Evolutionary conservation across 2,329 filamentous ascomycete species (phyloP), one percentile per base, ranked within the genome.

Genomic region (Cucurbitaria berberidis): DNA sequence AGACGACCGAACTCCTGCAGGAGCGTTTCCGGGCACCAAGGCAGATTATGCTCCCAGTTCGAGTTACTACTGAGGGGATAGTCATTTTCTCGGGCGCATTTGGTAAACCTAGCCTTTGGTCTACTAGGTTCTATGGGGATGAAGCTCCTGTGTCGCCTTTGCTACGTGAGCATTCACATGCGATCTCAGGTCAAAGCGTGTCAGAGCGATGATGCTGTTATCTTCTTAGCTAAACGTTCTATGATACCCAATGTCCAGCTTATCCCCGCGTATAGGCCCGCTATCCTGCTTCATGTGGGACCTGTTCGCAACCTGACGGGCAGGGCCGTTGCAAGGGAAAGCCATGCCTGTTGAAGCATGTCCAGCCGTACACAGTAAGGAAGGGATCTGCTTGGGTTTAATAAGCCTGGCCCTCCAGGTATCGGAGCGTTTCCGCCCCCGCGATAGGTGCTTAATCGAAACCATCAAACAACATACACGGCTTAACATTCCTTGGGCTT

Each of bases 11-110:
- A 60, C 60, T 24, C 68, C 72, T 6, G 66, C 61, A 2, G 74
- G 74, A 21, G 74, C 72, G 0, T 77, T 76, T 46, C 74, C 73
- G 10, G 72, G 72, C 3, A 67, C 70, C 1, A 69, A 64, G 49
- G 48, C 57, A n/a, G 64, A 73, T 15, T 74, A 76, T 56, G 44
- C 61, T 39, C 59, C 62, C 5, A 64, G 62, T 11, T 60, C 64
- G 7, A 68, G 57, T 38, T 74, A 74, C 29, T 74, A 73, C 52
- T 74, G 57, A 73, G 32, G 36, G 18, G 16, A 39, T 15, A 11
- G 19, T 24, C 5, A 18, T 43, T 29, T 43, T 4, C 40, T 43
- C 16, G 24, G 24, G 18, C 22, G 40, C 21, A n/a, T 18, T 42
- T 43, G 40, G 40, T 43, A 16, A 9, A 24, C 16, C 36, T 38